Evolutionary conservation across 2,329 filamentous ascomycete species (phyloP), one percentile per base, ranked within the genome.

Genomic region (Herpotrichia juniperi): DNA sequence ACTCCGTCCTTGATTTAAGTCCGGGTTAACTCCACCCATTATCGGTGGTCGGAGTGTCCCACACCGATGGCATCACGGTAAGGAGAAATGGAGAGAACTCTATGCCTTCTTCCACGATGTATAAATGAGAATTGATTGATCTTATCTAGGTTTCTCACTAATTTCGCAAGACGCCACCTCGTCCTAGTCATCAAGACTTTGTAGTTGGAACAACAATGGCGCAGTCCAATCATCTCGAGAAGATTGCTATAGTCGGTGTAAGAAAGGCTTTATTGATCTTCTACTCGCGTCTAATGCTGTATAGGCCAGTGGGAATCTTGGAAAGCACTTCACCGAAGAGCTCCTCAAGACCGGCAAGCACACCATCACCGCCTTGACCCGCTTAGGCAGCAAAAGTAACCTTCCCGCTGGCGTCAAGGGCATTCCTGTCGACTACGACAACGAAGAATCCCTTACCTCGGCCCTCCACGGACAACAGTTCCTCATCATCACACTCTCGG

Each of bases 341-440:
- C 68, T 82, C 4, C 59, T 79, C 37, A 68, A 71, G 31, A 74
- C 72, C 22, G 78, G 78, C 48, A 76, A 76, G 40, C 79, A 81
- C 63, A 76, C 59, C 12, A 66, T 84, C 53, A 84, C 81, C 1
- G 79, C 79, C 53, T 66, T 85, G 34, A 78, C 77, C 1, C 80
- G 81, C 39, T 61, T 21, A 66, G 76, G 74, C 25, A 80, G 79
- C 57, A 75, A 64, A 2, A 69, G 58, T 52, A 72, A 58, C 0
- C 67, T 83, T 2, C 78, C 78, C 7, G 56, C 62, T 0, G 78
- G 69, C 17, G 66, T 81, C 39, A 58, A 62, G 4, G 63, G 76
- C 30, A 74, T 69, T 19, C 66, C 62, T 9, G 74, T 81, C 51
- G 69, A 83, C 71, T 85, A 85, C 65, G 60, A 76, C 12, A 69